Percentiles rank a stretch among this genome's conserved stretches.
These are phyloP conservation scores for Kazachstania sp. DNA, from an alignment of 1,139 yeast genomes.

Conservation along the genomic window DNA sequence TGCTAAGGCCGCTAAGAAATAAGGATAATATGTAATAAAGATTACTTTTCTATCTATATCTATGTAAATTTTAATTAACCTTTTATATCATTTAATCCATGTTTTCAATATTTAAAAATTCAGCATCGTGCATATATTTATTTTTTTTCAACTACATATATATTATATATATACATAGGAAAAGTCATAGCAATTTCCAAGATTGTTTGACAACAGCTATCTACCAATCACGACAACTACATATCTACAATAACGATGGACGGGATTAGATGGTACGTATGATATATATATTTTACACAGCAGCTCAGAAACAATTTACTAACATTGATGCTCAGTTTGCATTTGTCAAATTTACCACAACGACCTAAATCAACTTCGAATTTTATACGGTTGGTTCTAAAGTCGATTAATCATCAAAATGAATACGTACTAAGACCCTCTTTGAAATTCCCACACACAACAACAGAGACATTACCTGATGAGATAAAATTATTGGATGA, in stretches of 20 bases:
- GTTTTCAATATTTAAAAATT: background rate
- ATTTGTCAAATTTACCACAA: slow-evolving; percentile 22
- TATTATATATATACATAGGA: no score
- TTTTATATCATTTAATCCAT: background rate
- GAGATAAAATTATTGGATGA: slow-evolving; percentile 13
- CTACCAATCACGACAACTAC: background rate
- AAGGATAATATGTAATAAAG: slow-evolving; percentile 3
- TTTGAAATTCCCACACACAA: slow-evolving; percentile 12
- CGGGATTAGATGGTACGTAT: no score
- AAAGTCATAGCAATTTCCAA: no score
- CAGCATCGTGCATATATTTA: no score
- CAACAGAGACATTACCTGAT: background rate
- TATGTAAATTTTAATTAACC: slow-evolving; percentile 1
- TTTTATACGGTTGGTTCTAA: slow-evolving; percentile 15
- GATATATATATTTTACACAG: background rate
- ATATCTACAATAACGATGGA: background rate
- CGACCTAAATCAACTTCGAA: slow-evolving; percentile 21
- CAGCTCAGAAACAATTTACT: background rate
- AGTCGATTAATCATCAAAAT: slow-evolving; percentile 16
- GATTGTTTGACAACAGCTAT: no score
- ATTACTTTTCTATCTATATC: background rate
- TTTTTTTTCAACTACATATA: no score
- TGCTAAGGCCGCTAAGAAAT: slow-evolving; percentile 11
- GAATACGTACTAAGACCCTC: slow-evolving; percentile 9
- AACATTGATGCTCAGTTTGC: slow-evolving; percentile 6